Conservation (phyloP, 2,329 filamentous ascomycete genomes). For the Didymella glomerata region DNA sequence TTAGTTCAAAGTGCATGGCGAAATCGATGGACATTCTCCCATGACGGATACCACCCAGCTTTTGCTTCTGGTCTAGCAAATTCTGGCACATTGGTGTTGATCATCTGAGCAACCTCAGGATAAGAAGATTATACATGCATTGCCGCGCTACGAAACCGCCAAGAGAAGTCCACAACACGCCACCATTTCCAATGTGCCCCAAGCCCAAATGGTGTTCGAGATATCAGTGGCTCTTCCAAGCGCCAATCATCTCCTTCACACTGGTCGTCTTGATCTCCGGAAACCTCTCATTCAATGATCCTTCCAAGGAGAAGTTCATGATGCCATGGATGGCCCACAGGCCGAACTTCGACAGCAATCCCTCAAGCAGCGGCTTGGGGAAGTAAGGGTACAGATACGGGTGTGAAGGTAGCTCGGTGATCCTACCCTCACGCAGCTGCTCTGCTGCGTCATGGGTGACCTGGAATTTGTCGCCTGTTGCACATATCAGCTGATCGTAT, state of each 20-base stretch:
- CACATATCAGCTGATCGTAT: constrained; percentile 1
- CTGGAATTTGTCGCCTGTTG: constrained; percentile 41
- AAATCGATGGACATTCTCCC: neutral
- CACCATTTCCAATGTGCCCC: neutral
- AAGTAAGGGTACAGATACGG: constrained; percentile 22
- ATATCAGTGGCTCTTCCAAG: constrained; percentile 18
- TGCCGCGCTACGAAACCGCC: neutral
- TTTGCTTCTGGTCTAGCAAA: constrained; percentile 21
- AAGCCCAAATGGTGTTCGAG: too few relatives aligned
- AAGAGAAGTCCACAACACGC: too few relatives aligned
- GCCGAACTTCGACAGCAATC: constrained; percentile 25
- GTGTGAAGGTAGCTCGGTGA: constrained; percentile 32
- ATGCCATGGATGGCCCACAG: constrained; percentile 22
- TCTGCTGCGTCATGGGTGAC: constrained; percentile 28
- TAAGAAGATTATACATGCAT: neutral
- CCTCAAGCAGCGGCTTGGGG: constrained; percentile 26
- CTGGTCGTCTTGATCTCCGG: constrained; percentile 26
- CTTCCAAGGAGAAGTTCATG: constrained; percentile 15
- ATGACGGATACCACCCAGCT: constrained; percentile 5
- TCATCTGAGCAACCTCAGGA: constrained; percentile 8
- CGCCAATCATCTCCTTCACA: constrained; percentile 23
- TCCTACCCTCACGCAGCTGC: constrained; percentile 21
- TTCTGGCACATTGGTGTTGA: constrained; percentile 15
- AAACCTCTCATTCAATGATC: constrained; percentile 29
- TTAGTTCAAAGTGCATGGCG: constrained; percentile 21